These are phyloP conservation scores for Mycocentrospora acerina DNA, from an alignment of 2,329 filamentous ascomycete species.

Conservation along the genomic window DNA sequence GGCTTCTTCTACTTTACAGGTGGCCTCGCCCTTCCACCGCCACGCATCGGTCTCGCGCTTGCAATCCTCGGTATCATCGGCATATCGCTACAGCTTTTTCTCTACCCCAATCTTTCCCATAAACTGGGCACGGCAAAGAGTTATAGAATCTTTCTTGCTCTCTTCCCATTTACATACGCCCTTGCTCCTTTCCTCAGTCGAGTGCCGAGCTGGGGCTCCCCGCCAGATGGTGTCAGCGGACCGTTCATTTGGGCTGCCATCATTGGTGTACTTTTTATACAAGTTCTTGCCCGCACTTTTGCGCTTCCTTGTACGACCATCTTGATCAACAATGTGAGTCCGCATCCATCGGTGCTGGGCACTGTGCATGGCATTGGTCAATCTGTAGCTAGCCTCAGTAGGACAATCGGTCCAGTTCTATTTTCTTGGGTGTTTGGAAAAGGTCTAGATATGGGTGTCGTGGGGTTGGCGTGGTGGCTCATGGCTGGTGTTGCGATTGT, in stretches of 20 bases:
- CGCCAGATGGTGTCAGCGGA: conserved; percentile 46
- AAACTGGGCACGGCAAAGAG: conserved; percentile 45
- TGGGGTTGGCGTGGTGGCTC: conserved; percentile 62
- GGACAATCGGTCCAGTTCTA: conserved; percentile 62
- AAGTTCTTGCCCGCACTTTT: conserved; percentile 52
- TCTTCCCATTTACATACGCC: conserved; percentile 50
- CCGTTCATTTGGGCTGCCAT: conserved; percentile 47
- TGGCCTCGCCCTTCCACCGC: conserved; percentile 50
- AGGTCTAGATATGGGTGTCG: conserved; percentile 58
- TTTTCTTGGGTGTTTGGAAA: conserved; percentile 63
- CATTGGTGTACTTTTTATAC: conserved; percentile 44
- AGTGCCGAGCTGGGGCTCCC: conserved; percentile 41
- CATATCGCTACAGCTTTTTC: conserved; percentile 48
- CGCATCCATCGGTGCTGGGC: conserved; percentile 56
- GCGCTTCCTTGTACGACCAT: conserved; percentile 61
- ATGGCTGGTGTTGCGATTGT: conserved; percentile 53
- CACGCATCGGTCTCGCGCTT: conserved; percentile 50
- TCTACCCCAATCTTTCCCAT: conserved; percentile 48
- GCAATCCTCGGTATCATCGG: conserved; percentile 52
- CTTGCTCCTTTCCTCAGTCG: conserved; percentile 48
- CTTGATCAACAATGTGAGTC: conserved; percentile 51
- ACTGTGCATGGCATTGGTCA: conserved; percentile 62
- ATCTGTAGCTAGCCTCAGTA: conserved; percentile 59
- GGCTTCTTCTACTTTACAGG: conserved; percentile 51
- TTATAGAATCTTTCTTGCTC: conserved; percentile 44